These are phyloP conservation scores for Cytidiella melzeri DNA, from an alignment of 768 basidiomycete genomes.

Conservation along the genomic window DNA sequence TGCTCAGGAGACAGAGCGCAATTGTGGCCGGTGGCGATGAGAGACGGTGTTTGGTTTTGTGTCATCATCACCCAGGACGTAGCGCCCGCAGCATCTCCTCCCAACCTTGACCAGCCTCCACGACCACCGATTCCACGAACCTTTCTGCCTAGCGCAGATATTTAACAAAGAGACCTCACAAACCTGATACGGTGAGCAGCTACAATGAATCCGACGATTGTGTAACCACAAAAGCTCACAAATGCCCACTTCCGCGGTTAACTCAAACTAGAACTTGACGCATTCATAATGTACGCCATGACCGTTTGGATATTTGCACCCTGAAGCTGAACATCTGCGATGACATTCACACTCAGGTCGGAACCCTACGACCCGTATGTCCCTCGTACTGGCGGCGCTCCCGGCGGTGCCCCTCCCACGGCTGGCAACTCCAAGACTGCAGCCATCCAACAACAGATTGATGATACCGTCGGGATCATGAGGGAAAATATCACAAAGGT, in stretches of 20 bases:
- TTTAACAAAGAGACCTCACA: background rate
- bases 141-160: background rate
- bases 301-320: no score
- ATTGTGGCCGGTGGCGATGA: background rate
- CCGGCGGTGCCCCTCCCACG: conserved; percentile 39
- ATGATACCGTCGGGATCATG: conserved; percentile 97
- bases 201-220: no score
- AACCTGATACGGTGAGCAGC: background rate
- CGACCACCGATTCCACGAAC: background rate
- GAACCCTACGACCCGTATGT: conserved; percentile 99
- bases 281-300: background rate
- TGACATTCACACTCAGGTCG: no score
- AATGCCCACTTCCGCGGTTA: background rate
- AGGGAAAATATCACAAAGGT: conserved; percentile 96
- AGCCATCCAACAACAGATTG: conserved; percentile 94
- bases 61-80: background rate
- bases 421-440: conserved; percentile 80
- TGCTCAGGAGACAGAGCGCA: background rate
- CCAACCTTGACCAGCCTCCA: background rate
- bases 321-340: no score
- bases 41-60: background rate
- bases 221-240: background rate
- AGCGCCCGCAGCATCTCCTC: background rate
- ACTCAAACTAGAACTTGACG: background rate
- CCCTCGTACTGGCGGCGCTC: conserved; percentile 71